phyloP scores from a whole-genome alignment of 345 rosid species.

The Populus simonii region DNA sequence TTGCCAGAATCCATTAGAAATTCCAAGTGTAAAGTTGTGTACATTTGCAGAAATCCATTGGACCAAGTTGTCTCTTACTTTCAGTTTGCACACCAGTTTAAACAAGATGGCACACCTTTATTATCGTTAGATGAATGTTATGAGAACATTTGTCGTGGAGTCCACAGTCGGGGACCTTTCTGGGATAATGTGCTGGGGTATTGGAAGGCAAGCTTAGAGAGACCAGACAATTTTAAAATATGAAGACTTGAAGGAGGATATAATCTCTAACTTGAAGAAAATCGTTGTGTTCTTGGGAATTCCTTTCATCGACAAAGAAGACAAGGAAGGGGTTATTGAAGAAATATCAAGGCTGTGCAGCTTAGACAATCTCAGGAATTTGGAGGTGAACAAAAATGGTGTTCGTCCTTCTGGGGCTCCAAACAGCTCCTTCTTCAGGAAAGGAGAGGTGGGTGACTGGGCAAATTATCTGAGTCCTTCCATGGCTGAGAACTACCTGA shows the following conservation, averaged over 20 bases:
- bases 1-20: constrained; percentile 9
- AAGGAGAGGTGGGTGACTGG: constrained; percentile 19
- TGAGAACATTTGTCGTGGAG: constrained; percentile 31
- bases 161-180: constrained; percentile 31
- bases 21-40: constrained; percentile 13
- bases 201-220: constrained; percentile 31
- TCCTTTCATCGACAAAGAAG: constrained; percentile 13
- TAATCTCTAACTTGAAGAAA: constrained; percentile 17
- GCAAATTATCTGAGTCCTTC: constrained; percentile 14
- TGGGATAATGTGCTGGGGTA: constrained; percentile 36
- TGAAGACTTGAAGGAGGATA: constrained; percentile 37
- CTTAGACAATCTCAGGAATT: constrained; percentile 15
- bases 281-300: constrained; percentile 2
- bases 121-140: constrained; percentile 31
- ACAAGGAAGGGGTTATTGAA: constrained; percentile 1
- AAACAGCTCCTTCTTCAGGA: constrained; percentile 17
- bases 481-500: constrained; percentile 2
- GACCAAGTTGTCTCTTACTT: constrained; percentile 25
- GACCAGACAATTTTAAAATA: constrained; percentile 29
- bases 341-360: constrained; percentile 13
- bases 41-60: constrained; percentile 28
- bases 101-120: not conserved
- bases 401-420: not conserved
- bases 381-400: constrained; percentile 15
- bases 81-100: constrained; percentile 11